Evolutionary conservation across 2,329 filamentous ascomycete species (phyloP), one percentile per base, ranked within the genome.

Genomic region (Verticillium zaregamsianum): DNA sequence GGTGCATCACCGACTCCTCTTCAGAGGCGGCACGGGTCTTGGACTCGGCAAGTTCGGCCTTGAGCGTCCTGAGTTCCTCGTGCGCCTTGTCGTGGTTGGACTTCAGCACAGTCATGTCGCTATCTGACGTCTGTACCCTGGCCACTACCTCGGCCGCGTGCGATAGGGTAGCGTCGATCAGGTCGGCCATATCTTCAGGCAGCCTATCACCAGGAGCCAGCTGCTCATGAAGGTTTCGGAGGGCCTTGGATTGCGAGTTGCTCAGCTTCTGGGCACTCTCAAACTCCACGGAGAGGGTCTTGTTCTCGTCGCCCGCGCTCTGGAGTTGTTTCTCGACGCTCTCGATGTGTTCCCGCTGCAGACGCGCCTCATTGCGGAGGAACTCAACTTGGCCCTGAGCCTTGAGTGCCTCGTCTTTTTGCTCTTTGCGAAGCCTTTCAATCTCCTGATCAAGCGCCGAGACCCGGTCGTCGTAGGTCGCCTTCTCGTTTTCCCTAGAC

Each of bases 401-500:
- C 65, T 86, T 87, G 55, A 86, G 78, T 2, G 75, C 69, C 59
- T 87, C 85, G 40, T 88, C 86, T 49, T 79, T 78, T 64, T 80
- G 79, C 63, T 88, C 82, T 64, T 84, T 84, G 39, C 78, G 80
- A 17, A 89, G 73, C 58, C 82, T 84, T 61, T 91, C 86, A 17
- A 96, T 77, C 68, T 97, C 90, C 17, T 84, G 79, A 68, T 93
- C 86, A 1, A 97, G 81, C 9, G 82, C 79, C 55, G 86, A 86
- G 35, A 93, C 79, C 62, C 83, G 88, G 56, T 90, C 86, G 65
- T 94, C 89, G 55, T 88, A 83, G 2, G 84, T 83, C 4, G 85
- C 86, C 69, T 88, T 91, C 69, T 95, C 91, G 67, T 96, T 89
- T 67, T 97, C 92, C 54, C 91, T 86, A 49, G 90, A 93, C 68